Base-by-base conservation (phyloP, 1,139 yeast species). In the Yamadazyma membranifaciens region DNA sequence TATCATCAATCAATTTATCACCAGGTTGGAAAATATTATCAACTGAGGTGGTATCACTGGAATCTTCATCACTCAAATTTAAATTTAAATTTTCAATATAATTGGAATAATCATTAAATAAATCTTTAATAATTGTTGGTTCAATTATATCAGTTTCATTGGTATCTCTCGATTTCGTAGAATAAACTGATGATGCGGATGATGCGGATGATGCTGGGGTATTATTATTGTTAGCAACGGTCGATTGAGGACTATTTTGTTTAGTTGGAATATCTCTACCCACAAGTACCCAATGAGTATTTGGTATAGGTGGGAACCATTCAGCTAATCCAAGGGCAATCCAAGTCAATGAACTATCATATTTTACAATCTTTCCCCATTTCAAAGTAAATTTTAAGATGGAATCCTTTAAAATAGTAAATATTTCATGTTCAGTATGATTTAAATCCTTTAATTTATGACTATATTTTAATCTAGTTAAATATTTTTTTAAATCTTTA, bases 251-350 rank as follows among this genome's bases (percentile, higher is more conserved):
- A 7, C 24, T 20, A 17, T 37, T 40, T 3, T 32, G 17, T 7
- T 12, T n/a, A n/a, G n/a, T 27, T 27, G 56, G 46, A 34, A 57
- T 50, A 46, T 69, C 75, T 44, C 76, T 60, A 2, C 77, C 78
- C 15, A 65, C 62, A 37, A 72, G 55, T 6, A 72, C 76, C 71
- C 69, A 69, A 1, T 67, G 60, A 12, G 75, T 68, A 24, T 66
- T 60, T 3, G 67, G 66, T 26, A 72, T 59, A 3, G 88, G 87
- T 6, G 95, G 94, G 29, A 84, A 75, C 95, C 96, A 88, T 59
- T 88, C 96, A 1, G 96, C 94, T 39, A 91, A 66, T 9, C 89
- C 89, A 34, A 87, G 65, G 0, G 96, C 97, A 16, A 87, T 78
- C 95, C 96, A 89, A 1, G 92, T 74, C 55, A 88, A 70, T 0